These are phyloP conservation scores for Chalciporus piperatoides DNA, from an alignment of 1,284 basidiomycete genomes.

Conservation along the genomic window DNA sequence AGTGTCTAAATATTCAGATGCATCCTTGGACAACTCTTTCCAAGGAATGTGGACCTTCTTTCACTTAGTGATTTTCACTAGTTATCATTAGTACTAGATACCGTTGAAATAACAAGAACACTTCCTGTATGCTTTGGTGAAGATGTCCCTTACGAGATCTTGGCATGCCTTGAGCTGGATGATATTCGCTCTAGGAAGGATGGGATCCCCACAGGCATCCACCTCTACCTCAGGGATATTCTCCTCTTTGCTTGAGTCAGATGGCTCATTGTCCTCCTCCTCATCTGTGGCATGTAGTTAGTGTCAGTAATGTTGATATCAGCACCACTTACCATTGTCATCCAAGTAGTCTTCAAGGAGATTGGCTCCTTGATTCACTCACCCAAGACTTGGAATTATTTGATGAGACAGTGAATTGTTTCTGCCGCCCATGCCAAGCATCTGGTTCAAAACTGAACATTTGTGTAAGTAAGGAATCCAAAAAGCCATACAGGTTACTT, in stretches of 20 bases:
- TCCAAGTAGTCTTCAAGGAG: not conserved
- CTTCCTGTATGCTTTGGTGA: slow-evolving; percentile 2
- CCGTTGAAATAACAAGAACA: not conserved
- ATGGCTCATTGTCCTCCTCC: too few species aligned
- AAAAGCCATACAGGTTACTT: too few species aligned
- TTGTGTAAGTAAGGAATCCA: too few species aligned
- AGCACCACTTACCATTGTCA: not conserved
- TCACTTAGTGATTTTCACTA: not conserved
- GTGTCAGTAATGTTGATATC: not conserved
- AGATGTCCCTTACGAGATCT: not conserved
- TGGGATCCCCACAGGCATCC: not conserved
- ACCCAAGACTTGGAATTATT: slow-evolving; percentile 1
- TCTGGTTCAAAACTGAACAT: too few species aligned
- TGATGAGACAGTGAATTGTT: not conserved
- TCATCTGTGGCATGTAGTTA: too few species aligned
- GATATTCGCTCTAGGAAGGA: not conserved
- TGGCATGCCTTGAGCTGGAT: not conserved
- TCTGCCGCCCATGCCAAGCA: not conserved
- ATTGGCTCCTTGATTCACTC: not conserved
- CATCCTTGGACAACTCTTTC: not conserved
- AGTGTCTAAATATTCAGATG: too few species aligned
- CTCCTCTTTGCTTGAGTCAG: too few species aligned
- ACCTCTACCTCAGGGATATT: not conserved
- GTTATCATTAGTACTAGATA: not conserved
- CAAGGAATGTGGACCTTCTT: not conserved